phyloP scores from a whole-genome alignment of 2,329 filamentous ascomycete genomes.

The Aspergillus ibericus region DNA sequence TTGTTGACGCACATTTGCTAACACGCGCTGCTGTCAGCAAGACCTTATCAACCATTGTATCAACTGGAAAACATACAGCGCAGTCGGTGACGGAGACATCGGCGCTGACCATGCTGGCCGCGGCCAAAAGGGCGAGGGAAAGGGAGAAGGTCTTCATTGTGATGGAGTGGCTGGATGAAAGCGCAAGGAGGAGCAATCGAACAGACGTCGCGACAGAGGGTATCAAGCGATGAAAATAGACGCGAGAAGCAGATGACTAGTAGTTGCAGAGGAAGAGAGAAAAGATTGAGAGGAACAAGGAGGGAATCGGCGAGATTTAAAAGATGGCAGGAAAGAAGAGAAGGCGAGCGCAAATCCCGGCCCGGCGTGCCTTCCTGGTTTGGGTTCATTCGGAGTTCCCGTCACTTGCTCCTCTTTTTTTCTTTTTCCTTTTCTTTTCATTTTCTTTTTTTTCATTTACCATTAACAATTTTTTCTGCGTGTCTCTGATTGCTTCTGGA shows the following conservation, averaged over 20 bases:
- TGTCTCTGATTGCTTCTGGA: background rate
- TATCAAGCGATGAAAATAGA: background rate
- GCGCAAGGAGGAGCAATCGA: slow-evolving; percentile 3
- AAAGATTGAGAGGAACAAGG: background rate
- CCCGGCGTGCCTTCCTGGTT: background rate
- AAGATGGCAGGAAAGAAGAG: slow-evolving; percentile 3
- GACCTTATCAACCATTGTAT: background rate
- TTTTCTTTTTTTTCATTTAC: slow-evolving; percentile 12
- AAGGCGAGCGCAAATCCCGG: background rate
- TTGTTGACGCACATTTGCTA: slow-evolving; percentile 48
- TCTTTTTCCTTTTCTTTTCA: slow-evolving; percentile 8
- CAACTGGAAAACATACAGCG: slow-evolving; percentile 27
- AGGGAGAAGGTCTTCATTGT: slow-evolving; percentile 37
- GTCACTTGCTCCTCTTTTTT: background rate
- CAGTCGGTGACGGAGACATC: slow-evolving; percentile 29
- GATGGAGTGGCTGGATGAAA: slow-evolving; percentile 1
- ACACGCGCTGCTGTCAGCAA: slow-evolving; percentile 13
- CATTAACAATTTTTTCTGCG: slow-evolving; percentile 3
- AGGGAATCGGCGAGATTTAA: slow-evolving; percentile 15
- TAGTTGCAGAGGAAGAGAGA: background rate
- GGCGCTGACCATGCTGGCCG: slow-evolving; percentile 26
- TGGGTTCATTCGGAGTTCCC: slow-evolving; percentile 2
- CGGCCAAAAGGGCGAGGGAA: slow-evolving; percentile 31
- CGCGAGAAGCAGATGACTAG: background rate
- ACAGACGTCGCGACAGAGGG: slow-evolving; percentile 1